phyloP scores from a whole-genome alignment of 768 basidiomycete genomes.

The Boletus speciosus region DNA sequence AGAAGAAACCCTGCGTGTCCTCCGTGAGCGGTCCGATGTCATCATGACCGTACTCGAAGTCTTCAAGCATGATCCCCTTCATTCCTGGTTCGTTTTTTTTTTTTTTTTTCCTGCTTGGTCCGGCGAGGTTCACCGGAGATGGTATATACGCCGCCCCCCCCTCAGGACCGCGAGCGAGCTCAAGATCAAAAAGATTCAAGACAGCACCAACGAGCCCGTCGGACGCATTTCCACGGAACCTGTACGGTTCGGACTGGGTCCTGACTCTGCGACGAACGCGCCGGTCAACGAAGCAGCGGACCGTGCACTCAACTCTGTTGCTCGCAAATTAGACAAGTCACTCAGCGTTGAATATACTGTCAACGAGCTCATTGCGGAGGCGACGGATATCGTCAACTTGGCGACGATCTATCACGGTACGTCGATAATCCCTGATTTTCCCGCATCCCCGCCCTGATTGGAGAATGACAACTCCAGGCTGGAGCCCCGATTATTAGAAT shows the following conservation, averaged over 20 bases:
- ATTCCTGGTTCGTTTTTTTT: conserved; percentile 66
- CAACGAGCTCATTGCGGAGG: conserved; percentile 87
- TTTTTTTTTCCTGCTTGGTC: background rate
- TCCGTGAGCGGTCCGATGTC: conserved; percentile 79
- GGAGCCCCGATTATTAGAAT: conserved; percentile 39
- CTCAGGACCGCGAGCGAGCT: conserved; percentile 74
- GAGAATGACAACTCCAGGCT: conserved; percentile 28
- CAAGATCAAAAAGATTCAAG: conserved; percentile 65
- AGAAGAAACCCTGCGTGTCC: conserved; percentile 90
- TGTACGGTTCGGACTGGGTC: conserved; percentile 45
- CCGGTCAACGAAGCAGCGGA: conserved; percentile 85
- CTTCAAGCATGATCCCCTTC: conserved; percentile 94
- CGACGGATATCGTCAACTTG: conserved; percentile 73
- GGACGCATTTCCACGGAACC: conserved; percentile 22
- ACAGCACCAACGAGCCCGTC: conserved; percentile 30
- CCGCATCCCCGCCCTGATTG: background rate
- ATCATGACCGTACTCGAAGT: conserved; percentile 96
- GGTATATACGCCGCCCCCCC: background rate
- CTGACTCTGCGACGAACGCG: conserved; percentile 53
- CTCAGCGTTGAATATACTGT: conserved; percentile 92
- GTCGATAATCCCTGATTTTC: conserved; percentile 18
- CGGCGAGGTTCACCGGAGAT: background rate
- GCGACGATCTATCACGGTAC: conserved; percentile 74
- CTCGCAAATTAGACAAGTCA: conserved; percentile 76
- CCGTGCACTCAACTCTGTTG: conserved; percentile 76